Evolutionary conservation across 768 basidiomycete species (phyloP).

Genomic region (Leccinellum luteum): DNA sequence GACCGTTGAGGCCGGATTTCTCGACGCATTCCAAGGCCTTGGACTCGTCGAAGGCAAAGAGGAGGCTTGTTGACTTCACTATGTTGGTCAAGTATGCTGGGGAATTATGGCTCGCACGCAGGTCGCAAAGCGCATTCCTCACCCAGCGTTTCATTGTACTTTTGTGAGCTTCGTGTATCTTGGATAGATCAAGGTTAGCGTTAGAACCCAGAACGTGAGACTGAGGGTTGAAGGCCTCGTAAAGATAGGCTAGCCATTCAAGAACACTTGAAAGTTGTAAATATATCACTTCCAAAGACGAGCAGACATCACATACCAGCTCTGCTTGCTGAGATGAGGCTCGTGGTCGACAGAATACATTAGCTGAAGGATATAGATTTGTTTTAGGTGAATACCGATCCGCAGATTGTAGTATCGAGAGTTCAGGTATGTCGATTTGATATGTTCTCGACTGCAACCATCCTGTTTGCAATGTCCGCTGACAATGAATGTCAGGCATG

Average conservation of each 20-base stretch:
- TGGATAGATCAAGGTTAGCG: slow-evolving; percentile 31
- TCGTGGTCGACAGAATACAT: slow-evolving; percentile 16
- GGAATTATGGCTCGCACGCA: not conserved
- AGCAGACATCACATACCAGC: slow-evolving; percentile 3
- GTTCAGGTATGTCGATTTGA: slow-evolving; percentile 24
- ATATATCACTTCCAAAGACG: not conserved
- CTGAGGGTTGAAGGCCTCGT: slow-evolving; percentile 50
- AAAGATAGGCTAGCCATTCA: slow-evolving; percentile 40
- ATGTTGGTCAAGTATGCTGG: slow-evolving; percentile 39
- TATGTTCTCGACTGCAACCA: slow-evolving; percentile 40
- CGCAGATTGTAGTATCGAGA: slow-evolving; percentile 38
- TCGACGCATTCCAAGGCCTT: slow-evolving; percentile 35
- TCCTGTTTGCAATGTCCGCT: slow-evolving; percentile 31
- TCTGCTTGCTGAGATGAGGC: not conserved
- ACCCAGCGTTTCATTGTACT: slow-evolving; percentile 47
- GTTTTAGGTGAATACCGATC: slow-evolving; percentile 45
- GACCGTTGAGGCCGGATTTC: slow-evolving; percentile 29
- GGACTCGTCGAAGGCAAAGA: slow-evolving; percentile 37
- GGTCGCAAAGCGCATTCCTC: slow-evolving; percentile 42
- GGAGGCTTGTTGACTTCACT: slow-evolving; percentile 36
- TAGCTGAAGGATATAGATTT: slow-evolving; percentile 45
- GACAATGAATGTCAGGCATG: slow-evolving; percentile 38
- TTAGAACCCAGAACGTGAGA: slow-evolving; percentile 43
- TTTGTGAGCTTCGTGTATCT: slow-evolving; percentile 39
- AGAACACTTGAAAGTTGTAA: slow-evolving; percentile 2